phyloP scores from a whole-genome alignment of 176 grass and related monocot species.

The Metroxylon sagu region DNA sequence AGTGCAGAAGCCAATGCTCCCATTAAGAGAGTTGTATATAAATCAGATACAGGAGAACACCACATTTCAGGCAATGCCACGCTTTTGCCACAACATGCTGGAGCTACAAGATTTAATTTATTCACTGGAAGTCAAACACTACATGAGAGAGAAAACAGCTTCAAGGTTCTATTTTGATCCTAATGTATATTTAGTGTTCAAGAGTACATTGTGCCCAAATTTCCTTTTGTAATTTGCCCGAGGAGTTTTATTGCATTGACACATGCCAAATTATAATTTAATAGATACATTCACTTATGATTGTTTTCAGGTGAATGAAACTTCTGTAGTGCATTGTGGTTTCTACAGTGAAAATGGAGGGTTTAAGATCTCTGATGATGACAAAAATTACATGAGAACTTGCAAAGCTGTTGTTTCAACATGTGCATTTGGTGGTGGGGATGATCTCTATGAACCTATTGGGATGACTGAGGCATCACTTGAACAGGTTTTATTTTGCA shows the following conservation, averaged over 20 bases:
- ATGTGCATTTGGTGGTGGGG: constrained; percentile 96
- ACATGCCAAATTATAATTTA: too few relatives aligned
- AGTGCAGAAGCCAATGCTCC: constrained; percentile 21
- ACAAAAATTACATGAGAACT: constrained; percentile 61
- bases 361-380: constrained; percentile 58
- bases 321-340: constrained; percentile 59
- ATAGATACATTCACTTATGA: not conserved
- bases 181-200: not conserved
- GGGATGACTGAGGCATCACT: constrained; percentile 65
- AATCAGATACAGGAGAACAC: constrained; percentile 21
- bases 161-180: constrained; percentile 54
- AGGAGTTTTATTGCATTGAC: too few relatives aligned
- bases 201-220: too few relatives aligned
- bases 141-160: constrained; percentile 77
- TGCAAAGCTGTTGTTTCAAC: constrained; percentile 68
- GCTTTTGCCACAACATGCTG: not conserved
- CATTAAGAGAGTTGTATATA: constrained; percentile 52
- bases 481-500: constrained; percentile 37
- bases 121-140: constrained; percentile 84
- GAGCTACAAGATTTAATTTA: constrained; percentile 50
- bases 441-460: constrained; percentile 93
- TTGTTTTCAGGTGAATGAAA: constrained; percentile 50
- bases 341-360: constrained; percentile 78
- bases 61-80: constrained; percentile 25
- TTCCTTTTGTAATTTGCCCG: too few relatives aligned